phyloP scores from a whole-genome alignment of 306 rosid genomes.

The Prunus armeniaca region DNA sequence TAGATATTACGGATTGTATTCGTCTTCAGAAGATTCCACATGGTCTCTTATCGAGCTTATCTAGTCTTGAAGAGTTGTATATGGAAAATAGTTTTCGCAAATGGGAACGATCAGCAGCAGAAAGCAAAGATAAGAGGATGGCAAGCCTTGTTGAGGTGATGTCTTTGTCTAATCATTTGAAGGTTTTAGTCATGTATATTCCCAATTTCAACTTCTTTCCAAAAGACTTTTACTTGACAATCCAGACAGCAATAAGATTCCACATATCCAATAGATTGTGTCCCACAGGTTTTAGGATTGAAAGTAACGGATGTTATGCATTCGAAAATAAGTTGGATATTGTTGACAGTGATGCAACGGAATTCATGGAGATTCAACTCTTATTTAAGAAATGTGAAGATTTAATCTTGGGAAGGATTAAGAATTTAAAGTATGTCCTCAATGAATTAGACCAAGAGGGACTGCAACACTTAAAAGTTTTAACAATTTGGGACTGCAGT shows the following conservation, averaged over 20 bases:
- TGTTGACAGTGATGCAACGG: fast-evolving
- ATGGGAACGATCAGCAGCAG: neutral
- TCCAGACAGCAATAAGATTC: neutral
- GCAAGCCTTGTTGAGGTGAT: neutral
- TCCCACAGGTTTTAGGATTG: too few relatives aligned
- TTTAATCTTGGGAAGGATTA: fast-evolving
- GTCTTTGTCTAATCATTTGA: neutral
- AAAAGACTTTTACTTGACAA: neutral
- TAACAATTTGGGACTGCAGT: fast-evolving
- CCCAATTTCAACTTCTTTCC: neutral
- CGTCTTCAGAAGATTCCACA: neutral
- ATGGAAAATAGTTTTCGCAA: fast-evolving
- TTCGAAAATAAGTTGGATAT: neutral
- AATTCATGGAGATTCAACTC: neutral
- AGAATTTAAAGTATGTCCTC: neutral
- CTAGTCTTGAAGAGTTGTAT: constrained; percentile 1
- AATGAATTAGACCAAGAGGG: neutral
- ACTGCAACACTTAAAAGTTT: neutral
- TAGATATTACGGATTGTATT: fast-evolving
- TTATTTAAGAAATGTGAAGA: neutral
- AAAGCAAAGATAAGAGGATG: too few relatives aligned
- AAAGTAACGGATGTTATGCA: neutral
- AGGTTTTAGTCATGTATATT: fast-evolving
- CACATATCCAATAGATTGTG: neutral
- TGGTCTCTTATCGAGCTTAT: neutral